A percentile compares a stretch with the other conserved stretches of the same genome.
Evolutionary conservation across 306 rosid species (phyloP).

Genomic region (Medicago truncatula): DNA sequence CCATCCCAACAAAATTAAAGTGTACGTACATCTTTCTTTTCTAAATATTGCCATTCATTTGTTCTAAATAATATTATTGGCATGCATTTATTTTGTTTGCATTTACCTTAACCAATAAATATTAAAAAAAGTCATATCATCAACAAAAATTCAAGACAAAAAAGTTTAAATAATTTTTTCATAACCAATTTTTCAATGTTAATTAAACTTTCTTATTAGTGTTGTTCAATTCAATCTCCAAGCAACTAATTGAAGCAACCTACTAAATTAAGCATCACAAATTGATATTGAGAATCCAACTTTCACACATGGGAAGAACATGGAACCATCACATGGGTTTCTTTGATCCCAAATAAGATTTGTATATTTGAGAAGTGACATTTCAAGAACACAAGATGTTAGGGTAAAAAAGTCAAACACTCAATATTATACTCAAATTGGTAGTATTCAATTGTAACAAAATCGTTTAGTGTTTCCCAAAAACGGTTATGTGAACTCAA

Average conservation of each 20-base stretch:
- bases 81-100: no score
- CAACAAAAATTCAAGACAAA: not conserved
- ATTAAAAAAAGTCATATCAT: no score
- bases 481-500: constrained; percentile 5
- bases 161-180: not conserved
- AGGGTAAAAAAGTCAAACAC: constrained; percentile 38
- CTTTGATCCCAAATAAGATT: constrained; percentile 35
- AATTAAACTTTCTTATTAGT: not conserved
- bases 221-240: not conserved
- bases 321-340: constrained; percentile 1
- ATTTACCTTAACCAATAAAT: no score
- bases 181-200: not conserved
- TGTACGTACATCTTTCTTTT: no score
- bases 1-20: no score
- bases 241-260: constrained; percentile 29
- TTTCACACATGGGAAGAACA: constrained; percentile 39
- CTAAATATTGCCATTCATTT: no score
- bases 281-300: constrained; percentile 26
- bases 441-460: not conserved
- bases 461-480: constrained; percentile 16
- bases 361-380: constrained; percentile 3
- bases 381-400: constrained; percentile 21
- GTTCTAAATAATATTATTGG: no score
- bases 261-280: constrained; percentile 1
- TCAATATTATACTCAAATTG: not conserved